These are phyloP conservation scores for Fraxinus dipetala DNA, from an alignment of 305 asterid species.

Conservation along the genomic window DNA sequence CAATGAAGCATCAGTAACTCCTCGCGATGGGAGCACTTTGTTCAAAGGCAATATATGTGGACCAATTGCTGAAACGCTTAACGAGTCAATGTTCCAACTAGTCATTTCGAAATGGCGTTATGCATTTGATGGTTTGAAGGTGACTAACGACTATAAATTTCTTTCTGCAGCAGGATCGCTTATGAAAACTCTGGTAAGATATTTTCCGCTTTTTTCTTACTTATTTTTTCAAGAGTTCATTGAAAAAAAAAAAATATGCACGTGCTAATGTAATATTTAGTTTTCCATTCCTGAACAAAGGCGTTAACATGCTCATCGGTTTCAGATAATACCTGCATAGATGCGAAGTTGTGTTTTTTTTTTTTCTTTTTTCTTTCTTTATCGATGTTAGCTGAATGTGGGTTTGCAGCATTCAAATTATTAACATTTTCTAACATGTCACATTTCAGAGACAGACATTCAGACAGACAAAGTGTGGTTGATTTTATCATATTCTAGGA, in stretches of 20 bases:
- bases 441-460: background rate
- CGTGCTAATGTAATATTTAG: background rate
- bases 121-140: slow-evolving; percentile 79
- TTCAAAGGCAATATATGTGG: slow-evolving; percentile 82
- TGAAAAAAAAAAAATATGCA: background rate
- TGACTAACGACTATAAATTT: slow-evolving; percentile 71
- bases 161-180: slow-evolving; percentile 95
- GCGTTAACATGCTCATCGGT: background rate
- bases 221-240: background rate
- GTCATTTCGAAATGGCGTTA: slow-evolving; percentile 81
- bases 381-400: background rate
- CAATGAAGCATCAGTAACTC: slow-evolving; percentile 37
- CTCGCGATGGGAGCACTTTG: slow-evolving; percentile 40
- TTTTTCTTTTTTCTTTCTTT: background rate
- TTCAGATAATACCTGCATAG: background rate
- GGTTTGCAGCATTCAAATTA: background rate
- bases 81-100: slow-evolving; percentile 78
- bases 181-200: slow-evolving; percentile 75
- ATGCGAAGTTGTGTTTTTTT: background rate
- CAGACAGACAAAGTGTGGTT: background rate
- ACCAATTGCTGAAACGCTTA: slow-evolving; percentile 86
- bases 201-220: slow-evolving; percentile 4
- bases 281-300: background rate
- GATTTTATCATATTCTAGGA: background rate
- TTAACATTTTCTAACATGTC: background rate